Conservation (phyloP, 2,329 filamentous ascomycete species). For the Talaromyces sp. region DNA sequence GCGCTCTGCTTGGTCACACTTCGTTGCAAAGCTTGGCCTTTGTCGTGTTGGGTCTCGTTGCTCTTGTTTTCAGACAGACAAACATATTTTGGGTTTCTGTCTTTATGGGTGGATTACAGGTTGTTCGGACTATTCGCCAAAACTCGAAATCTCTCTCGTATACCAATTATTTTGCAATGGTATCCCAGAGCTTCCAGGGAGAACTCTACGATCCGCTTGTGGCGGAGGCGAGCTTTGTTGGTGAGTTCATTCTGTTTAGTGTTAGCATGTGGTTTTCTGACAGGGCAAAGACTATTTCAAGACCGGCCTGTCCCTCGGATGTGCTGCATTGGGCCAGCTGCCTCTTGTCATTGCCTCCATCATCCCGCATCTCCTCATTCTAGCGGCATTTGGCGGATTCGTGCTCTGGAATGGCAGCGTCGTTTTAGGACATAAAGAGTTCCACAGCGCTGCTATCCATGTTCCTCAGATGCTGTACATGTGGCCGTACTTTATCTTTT, state of each 20-base stretch:
- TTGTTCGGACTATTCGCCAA: constrained; percentile 31
- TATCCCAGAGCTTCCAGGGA: constrained; percentile 28
- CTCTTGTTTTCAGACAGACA: constrained; percentile 81
- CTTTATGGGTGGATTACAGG: constrained; percentile 43
- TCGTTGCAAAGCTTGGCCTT: constrained; percentile 31
- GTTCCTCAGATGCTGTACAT: constrained; percentile 92
- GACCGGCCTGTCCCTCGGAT: constrained; percentile 58
- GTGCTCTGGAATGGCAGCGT: constrained; percentile 86
- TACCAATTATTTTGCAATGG: constrained; percentile 23
- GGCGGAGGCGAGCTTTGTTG: constrained; percentile 45
- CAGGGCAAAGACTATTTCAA: constrained; percentile 42
- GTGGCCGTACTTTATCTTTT: constrained; percentile 85
- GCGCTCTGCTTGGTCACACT: constrained; percentile 11
- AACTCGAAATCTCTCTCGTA: constrained; percentile 23
- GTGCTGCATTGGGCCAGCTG: constrained; percentile 50
- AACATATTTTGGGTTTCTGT: constrained; percentile 89
- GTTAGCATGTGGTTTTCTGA: constrained; percentile 18
- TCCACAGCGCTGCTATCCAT: constrained; percentile 86
- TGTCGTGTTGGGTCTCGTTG: constrained; percentile 56
- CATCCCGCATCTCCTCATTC: constrained; percentile 55
- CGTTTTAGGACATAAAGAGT: constrained; percentile 90
- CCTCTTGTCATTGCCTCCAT: constrained; percentile 35
- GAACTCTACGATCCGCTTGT: constrained; percentile 50
- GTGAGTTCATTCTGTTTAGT: constrained; percentile 27
- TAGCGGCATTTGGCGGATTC: constrained; percentile 67